Evolutionary conservation across 2,329 filamentous ascomycete genomes (phyloP), one percentile per base, ranked within the genome.

Genomic region (Trichoderma endophyticum): DNA sequence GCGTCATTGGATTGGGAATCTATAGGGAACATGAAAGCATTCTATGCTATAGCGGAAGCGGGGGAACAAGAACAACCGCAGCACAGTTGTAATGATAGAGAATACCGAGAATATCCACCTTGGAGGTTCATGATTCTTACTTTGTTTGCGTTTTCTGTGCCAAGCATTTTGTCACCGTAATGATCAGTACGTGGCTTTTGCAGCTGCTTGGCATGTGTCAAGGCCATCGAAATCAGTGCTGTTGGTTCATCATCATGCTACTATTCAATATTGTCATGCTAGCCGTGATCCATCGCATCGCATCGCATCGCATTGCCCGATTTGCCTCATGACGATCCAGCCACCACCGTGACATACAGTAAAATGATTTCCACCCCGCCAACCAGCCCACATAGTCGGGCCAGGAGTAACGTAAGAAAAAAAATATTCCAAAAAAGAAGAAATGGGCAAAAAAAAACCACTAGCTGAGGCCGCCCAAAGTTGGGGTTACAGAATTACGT

Each of bases 21-120:
- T 69, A 69, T 54, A 69, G 66, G 57, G 28, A 28, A 61, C 61
- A 69, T 69, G 66, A 69, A 61, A 61, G 66, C 66, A 69, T 69
- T 69, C 66, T 34, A 54, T 69, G 28, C 66, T 61, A 69, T 59
- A 62, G 56, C 51, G 39, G 66, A n/a, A 43, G 51, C 32, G 51
- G 48, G 60, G 21, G n/a, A 9, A 30, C 18, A 39, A 28, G 15
- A 18, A 39, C 9, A 39, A 28, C 21, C 64, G 64, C 64, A 34
- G 34, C 24, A 51, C 54, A 51, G 39, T 51, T 34, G 36, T 69
- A 69, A 61, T 54, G 66, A 69, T 69, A 69, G 66, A 69, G 66
- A 69, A 69, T 69, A 69, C 66, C 54, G 36, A 54, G 36, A 61
- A 62, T 69, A 69, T 39, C 56, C 34, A 61, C 57, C 66, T 15